A percentile compares a stretch with the other conserved stretches of the same genome.
phyloP scores from a whole-genome alignment of 768 basidiomycete species.

The Gymnopilus dilepis region DNA sequence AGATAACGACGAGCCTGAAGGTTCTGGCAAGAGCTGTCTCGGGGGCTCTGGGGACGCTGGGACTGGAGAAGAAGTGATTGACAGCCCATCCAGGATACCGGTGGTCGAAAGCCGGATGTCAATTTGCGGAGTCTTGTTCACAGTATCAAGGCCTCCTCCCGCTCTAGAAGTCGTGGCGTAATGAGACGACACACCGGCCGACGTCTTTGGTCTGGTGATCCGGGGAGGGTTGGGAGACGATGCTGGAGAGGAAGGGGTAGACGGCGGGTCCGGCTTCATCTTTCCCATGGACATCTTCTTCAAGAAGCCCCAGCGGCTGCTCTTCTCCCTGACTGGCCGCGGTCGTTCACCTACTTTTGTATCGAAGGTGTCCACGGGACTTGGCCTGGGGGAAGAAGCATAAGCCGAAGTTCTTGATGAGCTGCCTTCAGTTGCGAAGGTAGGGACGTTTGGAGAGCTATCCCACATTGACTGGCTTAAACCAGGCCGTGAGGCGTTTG shows the following conservation, averaged over 20 bases:
- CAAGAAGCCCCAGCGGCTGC: constrained; percentile 90
- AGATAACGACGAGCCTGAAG: constrained; percentile 8
- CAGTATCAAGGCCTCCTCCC: constrained; percentile 32
- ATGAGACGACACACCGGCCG: constrained; percentile 30
- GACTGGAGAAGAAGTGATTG: constrained; percentile 36
- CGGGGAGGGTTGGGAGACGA: constrained; percentile 35
- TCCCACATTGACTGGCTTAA: constrained; percentile 60
- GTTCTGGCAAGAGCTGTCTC: constrained; percentile 5
- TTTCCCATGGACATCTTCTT: constrained; percentile 99
- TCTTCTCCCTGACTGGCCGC: constrained; percentile 54
- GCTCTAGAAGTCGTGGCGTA: constrained; percentile 27
- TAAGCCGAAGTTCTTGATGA: constrained; percentile 26
- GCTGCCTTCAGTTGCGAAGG: constrained; percentile 12
- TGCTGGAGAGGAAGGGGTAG: constrained; percentile 40
- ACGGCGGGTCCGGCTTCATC: constrained; percentile 70
- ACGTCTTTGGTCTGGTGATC: constrained; percentile 36
- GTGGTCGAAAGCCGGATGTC: constrained; percentile 77
- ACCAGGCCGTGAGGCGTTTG: constrained; percentile 41
- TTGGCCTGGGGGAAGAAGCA: background rate
- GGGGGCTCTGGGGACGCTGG: constrained; percentile 27
- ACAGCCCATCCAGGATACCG: constrained; percentile 60
- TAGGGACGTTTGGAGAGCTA: constrained; percentile 38
- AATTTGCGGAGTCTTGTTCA: constrained; percentile 60
- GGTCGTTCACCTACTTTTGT: constrained; percentile 17
- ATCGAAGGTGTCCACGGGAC: constrained; percentile 3